These are phyloP conservation scores for Gypsophila paniculata DNA, from an alignment of 179 eudicot genomes.

Conservation along the genomic window DNA sequence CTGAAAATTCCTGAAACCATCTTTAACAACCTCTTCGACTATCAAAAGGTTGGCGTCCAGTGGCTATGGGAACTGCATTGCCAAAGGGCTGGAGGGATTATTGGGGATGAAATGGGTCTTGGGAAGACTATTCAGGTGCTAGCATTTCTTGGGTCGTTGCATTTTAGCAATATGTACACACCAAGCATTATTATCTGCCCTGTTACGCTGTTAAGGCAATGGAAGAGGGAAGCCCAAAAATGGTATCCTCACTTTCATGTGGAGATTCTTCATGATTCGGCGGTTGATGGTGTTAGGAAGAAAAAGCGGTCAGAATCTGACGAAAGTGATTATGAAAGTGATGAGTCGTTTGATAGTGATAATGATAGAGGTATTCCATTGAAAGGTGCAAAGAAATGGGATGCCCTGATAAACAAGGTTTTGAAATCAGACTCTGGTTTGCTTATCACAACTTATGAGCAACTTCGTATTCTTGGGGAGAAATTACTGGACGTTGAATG, in stretches of 20 bases:
- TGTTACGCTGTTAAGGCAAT: conserved; percentile 86
- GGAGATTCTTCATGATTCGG: conserved; percentile 93
- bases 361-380: conserved; percentile 33
- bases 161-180: conserved; percentile 83
- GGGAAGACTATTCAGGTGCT: conserved; percentile 93
- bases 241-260: conserved; percentile 94
- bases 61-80: conserved; percentile 99
- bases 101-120: conserved; percentile 99
- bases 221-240: conserved; percentile 89
- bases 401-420: conserved; percentile 66
- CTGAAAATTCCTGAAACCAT: conserved; percentile 71
- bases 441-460: conserved; percentile 93
- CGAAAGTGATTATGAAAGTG: conserved; percentile 74
- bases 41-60: conserved; percentile 96
- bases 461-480: conserved; percentile 80
- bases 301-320: conserved; percentile 45
- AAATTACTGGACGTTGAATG: conserved; percentile 76
- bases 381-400: conserved; percentile 68
- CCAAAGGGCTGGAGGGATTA: conserved; percentile 94
- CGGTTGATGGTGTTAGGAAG: conserved; percentile 44
- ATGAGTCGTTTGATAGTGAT: conserved; percentile 52
- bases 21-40: conserved; percentile 76
- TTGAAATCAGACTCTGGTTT: conserved; percentile 72
- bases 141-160: conserved; percentile 87
- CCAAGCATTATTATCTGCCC: conserved; percentile 95